These are phyloP conservation scores for Selenicereus undatus DNA, from an alignment of 148 eudicot genomes.

Conservation along the genomic window DNA sequence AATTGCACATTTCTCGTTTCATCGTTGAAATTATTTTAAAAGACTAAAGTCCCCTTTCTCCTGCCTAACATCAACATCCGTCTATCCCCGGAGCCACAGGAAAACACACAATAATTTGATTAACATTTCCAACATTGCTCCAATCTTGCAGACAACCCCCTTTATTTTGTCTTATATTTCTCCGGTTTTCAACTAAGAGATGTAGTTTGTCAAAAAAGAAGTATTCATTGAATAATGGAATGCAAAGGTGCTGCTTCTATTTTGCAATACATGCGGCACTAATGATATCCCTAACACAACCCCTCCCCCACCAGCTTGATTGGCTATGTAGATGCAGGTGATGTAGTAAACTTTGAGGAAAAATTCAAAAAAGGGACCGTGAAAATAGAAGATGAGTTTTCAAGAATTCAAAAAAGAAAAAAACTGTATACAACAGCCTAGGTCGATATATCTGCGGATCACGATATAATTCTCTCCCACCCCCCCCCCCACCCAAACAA, in stretches of 20 bases:
- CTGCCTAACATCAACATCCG: neutral
- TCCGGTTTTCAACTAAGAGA: neutral
- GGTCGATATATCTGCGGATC: no score
- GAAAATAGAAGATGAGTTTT: no score
- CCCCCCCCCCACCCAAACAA: neutral
- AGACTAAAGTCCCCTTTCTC: neutral
- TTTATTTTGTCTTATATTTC: neutral
- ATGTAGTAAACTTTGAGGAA: no score
- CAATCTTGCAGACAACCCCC: neutral
- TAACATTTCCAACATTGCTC: neutral
- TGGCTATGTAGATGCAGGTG: no score
- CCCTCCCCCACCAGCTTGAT: no score
- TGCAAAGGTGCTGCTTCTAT: neutral
- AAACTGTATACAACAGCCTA: no score
- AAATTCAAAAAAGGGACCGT: no score
- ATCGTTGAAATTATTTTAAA: neutral
- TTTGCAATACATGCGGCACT: neutral
- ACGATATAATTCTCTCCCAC: no score
- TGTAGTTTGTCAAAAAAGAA: neutral
- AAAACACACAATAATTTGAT: slow-evolving; percentile 3
- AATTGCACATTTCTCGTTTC: neutral
- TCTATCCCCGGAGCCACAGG: neutral
- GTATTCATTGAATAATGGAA: neutral
- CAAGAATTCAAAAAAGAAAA: no score
- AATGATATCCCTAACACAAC: neutral